Conservation (phyloP, 805 yeast genomes). For the Tetrapisispora pingtungensis region DNA sequence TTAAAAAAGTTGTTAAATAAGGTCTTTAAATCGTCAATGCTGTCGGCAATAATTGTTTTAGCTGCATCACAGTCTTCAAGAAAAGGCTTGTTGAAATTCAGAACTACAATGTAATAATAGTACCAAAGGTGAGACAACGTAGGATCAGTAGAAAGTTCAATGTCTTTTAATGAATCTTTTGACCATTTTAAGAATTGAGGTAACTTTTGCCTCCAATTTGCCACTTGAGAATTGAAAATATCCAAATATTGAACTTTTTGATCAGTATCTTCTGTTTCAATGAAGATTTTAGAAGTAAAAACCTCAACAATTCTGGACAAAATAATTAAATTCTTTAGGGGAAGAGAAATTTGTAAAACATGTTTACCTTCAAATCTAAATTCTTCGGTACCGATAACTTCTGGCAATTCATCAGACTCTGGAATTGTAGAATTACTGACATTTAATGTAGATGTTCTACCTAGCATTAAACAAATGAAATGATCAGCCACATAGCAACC, state of each 20-base stretch:
- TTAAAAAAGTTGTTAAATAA: constrained; percentile 21
- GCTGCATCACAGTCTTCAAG: constrained; percentile 33
- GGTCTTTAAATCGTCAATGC: constrained; percentile 22
- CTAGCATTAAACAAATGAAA: constrained; percentile 47
- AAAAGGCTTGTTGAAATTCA: constrained; percentile 55
- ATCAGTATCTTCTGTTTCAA: constrained; percentile 26
- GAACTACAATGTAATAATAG: constrained; percentile 46
- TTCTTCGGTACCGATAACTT: constrained; percentile 53
- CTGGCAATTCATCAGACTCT: constrained; percentile 50
- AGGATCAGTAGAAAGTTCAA: constrained; percentile 41
- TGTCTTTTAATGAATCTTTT: constrained; percentile 29
- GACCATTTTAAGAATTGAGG: constrained; percentile 45
- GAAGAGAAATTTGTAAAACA: constrained; percentile 26
- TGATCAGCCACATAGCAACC: constrained; percentile 59
- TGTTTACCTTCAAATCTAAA: constrained; percentile 34
- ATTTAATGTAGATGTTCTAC: constrained; percentile 47
- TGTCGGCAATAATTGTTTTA: constrained; percentile 20
- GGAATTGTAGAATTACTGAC: constrained; percentile 51
- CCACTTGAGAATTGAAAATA: constrained; percentile 41
- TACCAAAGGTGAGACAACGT: constrained; percentile 43
- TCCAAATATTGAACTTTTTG: constrained; percentile 30
- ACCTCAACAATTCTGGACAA: constrained; percentile 32
- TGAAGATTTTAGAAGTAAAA: constrained; percentile 28
- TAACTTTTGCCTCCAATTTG: constrained; percentile 41
- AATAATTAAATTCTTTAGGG: constrained; percentile 36